Percentiles rank a stretch among this genome's conserved stretches.
Evolutionary conservation across 768 basidiomycete genomes (phyloP).

Genomic region (Fistulinella prunicolor): DNA sequence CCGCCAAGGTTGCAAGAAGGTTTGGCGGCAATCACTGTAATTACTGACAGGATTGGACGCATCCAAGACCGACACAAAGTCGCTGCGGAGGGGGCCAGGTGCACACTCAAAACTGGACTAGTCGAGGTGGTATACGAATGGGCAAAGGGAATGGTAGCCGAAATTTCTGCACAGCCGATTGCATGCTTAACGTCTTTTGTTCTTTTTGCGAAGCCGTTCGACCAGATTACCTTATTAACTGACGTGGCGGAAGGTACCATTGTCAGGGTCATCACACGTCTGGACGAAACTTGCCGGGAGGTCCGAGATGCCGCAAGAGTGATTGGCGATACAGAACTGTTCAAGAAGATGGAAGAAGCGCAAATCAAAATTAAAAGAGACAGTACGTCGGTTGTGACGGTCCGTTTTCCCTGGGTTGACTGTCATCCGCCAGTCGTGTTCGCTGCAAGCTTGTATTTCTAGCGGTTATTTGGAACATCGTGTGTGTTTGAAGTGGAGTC

Average conservation of each 20-base stretch:
- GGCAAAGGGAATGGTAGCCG: slow-evolving; percentile 94
- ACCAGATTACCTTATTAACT: slow-evolving; percentile 88
- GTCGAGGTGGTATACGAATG: slow-evolving; percentile 98
- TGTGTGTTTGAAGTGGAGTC: slow-evolving; percentile 6
- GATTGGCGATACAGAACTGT: slow-evolving; percentile 92
- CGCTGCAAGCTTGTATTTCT: slow-evolving; percentile 86
- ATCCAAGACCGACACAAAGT: slow-evolving; percentile 84
- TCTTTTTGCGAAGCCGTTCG: slow-evolving; percentile 68
- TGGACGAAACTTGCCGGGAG: slow-evolving; percentile 97
- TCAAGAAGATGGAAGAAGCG: slow-evolving; percentile 97
- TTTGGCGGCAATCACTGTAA: slow-evolving; percentile 68
- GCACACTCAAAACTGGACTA: slow-evolving; percentile 83
- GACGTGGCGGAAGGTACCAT: slow-evolving; percentile 97
- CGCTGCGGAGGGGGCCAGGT: slow-evolving; percentile 71
- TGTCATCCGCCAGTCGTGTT: slow-evolving; percentile 60
- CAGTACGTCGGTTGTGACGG: slow-evolving; percentile 55
- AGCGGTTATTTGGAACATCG: slow-evolving; percentile 16
- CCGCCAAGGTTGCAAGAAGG: slow-evolving; percentile 80
- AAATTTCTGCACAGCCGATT: background rate
- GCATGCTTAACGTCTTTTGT: background rate
- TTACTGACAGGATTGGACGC: slow-evolving; percentile 73
- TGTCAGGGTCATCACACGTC: slow-evolving; percentile 90
- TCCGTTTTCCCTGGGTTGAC: slow-evolving; percentile 4
- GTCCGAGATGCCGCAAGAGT: slow-evolving; percentile 96
- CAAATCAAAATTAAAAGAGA: slow-evolving; percentile 94